phyloP scores from a whole-genome alignment of 352 stramenopile species.

The Phytophthora brassicae region DNA sequence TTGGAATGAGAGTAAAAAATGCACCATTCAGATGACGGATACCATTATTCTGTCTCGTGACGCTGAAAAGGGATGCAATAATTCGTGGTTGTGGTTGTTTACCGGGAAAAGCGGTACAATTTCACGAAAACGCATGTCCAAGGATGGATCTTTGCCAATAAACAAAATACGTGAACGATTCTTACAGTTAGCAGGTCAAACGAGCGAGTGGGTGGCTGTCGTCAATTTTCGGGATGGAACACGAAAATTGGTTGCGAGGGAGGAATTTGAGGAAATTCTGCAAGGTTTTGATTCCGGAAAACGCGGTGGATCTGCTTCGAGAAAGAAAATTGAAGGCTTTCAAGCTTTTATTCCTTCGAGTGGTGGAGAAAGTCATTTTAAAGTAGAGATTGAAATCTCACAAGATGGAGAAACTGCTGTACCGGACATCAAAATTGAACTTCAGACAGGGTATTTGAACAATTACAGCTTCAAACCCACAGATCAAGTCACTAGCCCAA shows the following conservation, averaged over 20 bases:
- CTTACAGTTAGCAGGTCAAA: conserved; percentile 33
- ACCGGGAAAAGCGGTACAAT: conserved; percentile 50
- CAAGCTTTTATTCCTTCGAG: conserved; percentile 24
- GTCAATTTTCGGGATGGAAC: conserved; percentile 25
- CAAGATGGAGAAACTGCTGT: conserved; percentile 10
- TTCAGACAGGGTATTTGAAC: conserved; percentile 16
- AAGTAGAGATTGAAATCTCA: conserved; percentile 15
- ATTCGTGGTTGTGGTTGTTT: conserved; percentile 47
- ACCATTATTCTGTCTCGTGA: conserved; percentile 37
- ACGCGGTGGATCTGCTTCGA: neutral
- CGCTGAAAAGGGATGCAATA: neutral
- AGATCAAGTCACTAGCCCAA: neutral
- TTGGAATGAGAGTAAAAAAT: conserved; percentile 29
- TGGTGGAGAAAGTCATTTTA: conserved; percentile 21
- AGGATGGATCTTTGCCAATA: conserved; percentile 24
- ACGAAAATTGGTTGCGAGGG: conserved; percentile 20
- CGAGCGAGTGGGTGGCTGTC: conserved; percentile 16
- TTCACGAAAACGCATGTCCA: conserved; percentile 40
- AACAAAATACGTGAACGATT: conserved; percentile 52
- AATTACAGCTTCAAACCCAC: neutral
- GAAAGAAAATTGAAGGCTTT: conserved; percentile 24
- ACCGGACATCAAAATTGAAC: conserved; percentile 25
- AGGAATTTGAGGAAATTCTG: conserved; percentile 29
- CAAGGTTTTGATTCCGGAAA: conserved; percentile 11
- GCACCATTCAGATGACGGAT: conserved; percentile 41